Evolutionary conservation across 2,329 filamentous ascomycete species (phyloP).

Genomic region (Setomelanomma holmii): DNA sequence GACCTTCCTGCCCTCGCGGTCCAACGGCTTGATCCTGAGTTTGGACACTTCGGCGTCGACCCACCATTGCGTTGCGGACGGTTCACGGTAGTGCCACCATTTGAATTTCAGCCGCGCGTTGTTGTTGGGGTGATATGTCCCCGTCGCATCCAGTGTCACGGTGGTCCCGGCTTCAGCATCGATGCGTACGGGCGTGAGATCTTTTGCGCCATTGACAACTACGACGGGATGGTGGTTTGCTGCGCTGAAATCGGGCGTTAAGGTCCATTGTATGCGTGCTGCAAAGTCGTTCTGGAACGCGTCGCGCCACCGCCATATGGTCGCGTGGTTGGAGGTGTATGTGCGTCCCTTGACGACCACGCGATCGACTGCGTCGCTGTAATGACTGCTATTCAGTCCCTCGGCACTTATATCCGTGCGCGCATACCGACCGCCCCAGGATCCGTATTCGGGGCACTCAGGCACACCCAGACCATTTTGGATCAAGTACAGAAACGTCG

Average conservation of each 20-base stretch:
- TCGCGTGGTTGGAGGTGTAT: conserved; percentile 55
- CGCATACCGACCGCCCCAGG: conserved; percentile 59
- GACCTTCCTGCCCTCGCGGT: conserved; percentile 38
- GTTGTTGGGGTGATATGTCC: conserved; percentile 58
- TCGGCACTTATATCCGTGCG: conserved; percentile 44
- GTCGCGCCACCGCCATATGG: conserved; percentile 62
- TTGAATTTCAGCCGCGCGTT: conserved; percentile 53
- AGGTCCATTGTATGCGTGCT: conserved; percentile 57
- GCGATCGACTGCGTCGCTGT: conserved; percentile 48
- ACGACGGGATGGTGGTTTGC: conserved; percentile 59
- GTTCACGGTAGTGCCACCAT: conserved; percentile 60
- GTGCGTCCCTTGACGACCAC: conserved; percentile 44
- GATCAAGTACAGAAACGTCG: conserved; percentile 59
- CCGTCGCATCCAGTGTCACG: conserved; percentile 55
- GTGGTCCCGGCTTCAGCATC: conserved; percentile 50
- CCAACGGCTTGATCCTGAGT: conserved; percentile 42
- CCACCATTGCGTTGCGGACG: conserved; percentile 54
- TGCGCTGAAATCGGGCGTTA: conserved; percentile 41
- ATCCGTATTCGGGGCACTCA: conserved; percentile 57
- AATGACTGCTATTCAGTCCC: conserved; percentile 45
- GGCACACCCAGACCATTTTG: conserved; percentile 58
- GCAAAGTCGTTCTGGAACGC: conserved; percentile 62
- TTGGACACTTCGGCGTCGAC: conserved; percentile 51
- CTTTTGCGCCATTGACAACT: conserved; percentile 51
- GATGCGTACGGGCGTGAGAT: conserved; percentile 50